Percentiles rank a stretch among this genome's conserved stretches.
Evolutionary conservation across 225 moss, liverwort and hornwort genomes (phyloP).

Genomic region (Anthoceros angustus): DNA sequence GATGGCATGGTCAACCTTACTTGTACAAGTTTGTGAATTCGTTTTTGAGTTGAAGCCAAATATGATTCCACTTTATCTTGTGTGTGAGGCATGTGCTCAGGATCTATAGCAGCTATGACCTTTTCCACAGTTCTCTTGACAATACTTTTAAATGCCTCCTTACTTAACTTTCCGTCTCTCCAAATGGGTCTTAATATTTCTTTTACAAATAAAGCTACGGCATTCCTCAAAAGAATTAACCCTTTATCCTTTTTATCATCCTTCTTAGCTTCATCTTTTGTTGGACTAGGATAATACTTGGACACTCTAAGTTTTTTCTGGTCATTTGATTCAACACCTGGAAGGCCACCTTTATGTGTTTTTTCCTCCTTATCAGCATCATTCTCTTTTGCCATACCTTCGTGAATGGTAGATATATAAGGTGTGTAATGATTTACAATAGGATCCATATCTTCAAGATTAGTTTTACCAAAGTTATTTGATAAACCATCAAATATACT

Average conservation of each 20-base stretch:
- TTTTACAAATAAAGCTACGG: slow-evolving; percentile 64
- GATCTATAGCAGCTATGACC: slow-evolving; percentile 51
- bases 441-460: no score
- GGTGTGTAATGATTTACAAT: no score
- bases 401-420: no score
- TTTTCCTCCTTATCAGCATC: no score
- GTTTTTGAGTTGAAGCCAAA: slow-evolving; percentile 58
- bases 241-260: slow-evolving; percentile 5
- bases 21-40: slow-evolving; percentile 88
- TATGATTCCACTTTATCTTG: slow-evolving; percentile 65
- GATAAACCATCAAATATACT: no score
- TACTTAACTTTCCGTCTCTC: slow-evolving; percentile 90
- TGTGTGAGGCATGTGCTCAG: slow-evolving; percentile 60
- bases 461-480: no score
- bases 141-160: slow-evolving; percentile 92
- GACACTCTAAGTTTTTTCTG: neutral
- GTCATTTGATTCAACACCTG: no score
- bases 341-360: no score
- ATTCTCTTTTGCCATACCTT: no score
- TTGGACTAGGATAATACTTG: neutral
- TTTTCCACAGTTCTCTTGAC: slow-evolving; percentile 92
- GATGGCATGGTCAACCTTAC: slow-evolving; percentile 14
- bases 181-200: slow-evolving; percentile 79
- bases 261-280: neutral
- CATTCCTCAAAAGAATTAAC: slow-evolving; percentile 28